These are phyloP conservation scores for Arabidopsis thaliana DNA, from an alignment of 345 rosid genomes.

Conservation along the genomic window TAIR10.1 NC_003076.8:4450001-4450500, in stretches of 20 bases:
- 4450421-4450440: slow-evolving; percentile 69
- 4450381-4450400: slow-evolving; percentile 62
- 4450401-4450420: slow-evolving; percentile 61
- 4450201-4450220: neutral
- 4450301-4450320: slow-evolving; percentile 54
- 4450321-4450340: slow-evolving; percentile 19
- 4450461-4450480: slow-evolving; percentile 10
- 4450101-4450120: slow-evolving; percentile 68
- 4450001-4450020: slow-evolving; percentile 3
- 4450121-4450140: slow-evolving; percentile 72
- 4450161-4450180: slow-evolving; percentile 8
- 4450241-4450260: slow-evolving; percentile 69
- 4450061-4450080: slow-evolving; percentile 62
- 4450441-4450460: slow-evolving; percentile 65
- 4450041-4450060: slow-evolving; percentile 82
- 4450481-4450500: neutral
- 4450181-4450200: neutral
- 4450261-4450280: slow-evolving; percentile 75
- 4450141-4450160: slow-evolving; percentile 48
- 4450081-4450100: slow-evolving; percentile 77
- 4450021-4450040: neutral
- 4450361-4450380: slow-evolving; percentile 16
- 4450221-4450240: neutral
- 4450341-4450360: neutral
- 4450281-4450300: slow-evolving; percentile 62